Evolutionary conservation across 768 basidiomycete species (phyloP), one percentile per base, ranked within the genome.

Genomic region (Psilocybe sp.): DNA sequence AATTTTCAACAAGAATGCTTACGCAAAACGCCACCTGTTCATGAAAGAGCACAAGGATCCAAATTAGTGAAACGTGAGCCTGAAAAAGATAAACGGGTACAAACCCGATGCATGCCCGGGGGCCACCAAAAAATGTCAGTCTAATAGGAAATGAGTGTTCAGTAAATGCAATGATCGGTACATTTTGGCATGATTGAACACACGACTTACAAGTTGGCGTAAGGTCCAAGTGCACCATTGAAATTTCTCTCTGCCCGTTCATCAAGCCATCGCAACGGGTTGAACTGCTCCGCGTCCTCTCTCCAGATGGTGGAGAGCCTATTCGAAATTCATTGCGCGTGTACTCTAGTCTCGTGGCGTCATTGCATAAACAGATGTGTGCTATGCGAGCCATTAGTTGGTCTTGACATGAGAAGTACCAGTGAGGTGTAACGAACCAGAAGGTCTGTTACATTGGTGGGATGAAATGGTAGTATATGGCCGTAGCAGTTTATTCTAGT

Each of bases 31-130:
- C 50, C 50, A 51, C 11, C 50, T 51, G 16, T 12, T 18, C 5
- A 11, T 23, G 8, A 13, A 13, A 16, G 19, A 32, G 32, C 2
- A 13, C n/a, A 32, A 16, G 11, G 15, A 16, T 50, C 16, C 35
- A 28, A 13, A 15, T 8, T 4, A 40, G 2, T 13, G 8, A 20
- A 12, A 37, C 3, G 9, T 28, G 12, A 35, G 15, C n/a, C n/a
- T n/a, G n/a, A n/a, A n/a, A 18, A 31, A 12, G 4, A 16, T 3
- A 36, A 5, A 20, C 12, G 11, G 2, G 9, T 15, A 51, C 50
- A 11, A 13, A 51, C 50, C 50, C 50, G 11, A 51, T n/a, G 38
- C 50, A 51, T 40, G 45, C 40, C 23, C 50, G 50, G 16, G 50
- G 50, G 1, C 50, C 50, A 5, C 50, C 50, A 14, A 51, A 36